Base-by-base conservation (phyloP, 371 early-diverging fungal species). In the Apophysomyces trapeziformis region DNA sequence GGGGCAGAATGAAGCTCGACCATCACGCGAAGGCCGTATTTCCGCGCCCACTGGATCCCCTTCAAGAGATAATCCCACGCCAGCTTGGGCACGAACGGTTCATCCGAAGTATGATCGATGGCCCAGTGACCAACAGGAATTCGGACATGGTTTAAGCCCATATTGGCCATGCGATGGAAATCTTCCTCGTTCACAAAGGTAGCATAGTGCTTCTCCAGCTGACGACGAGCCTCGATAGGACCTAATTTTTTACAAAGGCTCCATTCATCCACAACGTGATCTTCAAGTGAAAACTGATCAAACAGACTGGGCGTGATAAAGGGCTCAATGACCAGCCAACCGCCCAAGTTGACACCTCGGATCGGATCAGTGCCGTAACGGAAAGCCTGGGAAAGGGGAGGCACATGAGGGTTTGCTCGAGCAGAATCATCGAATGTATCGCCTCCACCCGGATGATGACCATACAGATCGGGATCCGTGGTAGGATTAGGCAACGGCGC, bases 121-220 rank as follows among this genome's bases (percentile, higher is more conserved):
- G 93, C 89, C 93, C 93, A 92, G 69, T 90, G 89, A 0, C 91
- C 92, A 1, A 89, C 73, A 1, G 93, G 93, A 57, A 93, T 91
- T 9, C 93, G 89, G 2, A 93, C 82, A 57, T 90, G 90, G 65
- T 92, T 91, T 36, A 93, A 69, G 0, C 92, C 91, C 66, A 87
- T 78, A 44, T 79, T 72, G 0, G 87, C 82, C 7, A 93, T 79
- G 16, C 78, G 78, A n/a, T 72, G 67, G 59, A 93, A 89, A 44
- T 91, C 91, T 0, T 77, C 75, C 68, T 91, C 92, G 13, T 88
- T 90, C 26, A 93, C 85, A 83, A 88, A 93, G 0, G 81, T 77
- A 0, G 81, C 70, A 70, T 89, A 93, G 61, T 93, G 93, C 8
- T 77, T 38, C 35, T 84, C 57, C 4, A 93, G 73, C 14, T 79